Base-by-base conservation (phyloP, 345 rosid genomes). In the Gossypium stocksii region DNA sequence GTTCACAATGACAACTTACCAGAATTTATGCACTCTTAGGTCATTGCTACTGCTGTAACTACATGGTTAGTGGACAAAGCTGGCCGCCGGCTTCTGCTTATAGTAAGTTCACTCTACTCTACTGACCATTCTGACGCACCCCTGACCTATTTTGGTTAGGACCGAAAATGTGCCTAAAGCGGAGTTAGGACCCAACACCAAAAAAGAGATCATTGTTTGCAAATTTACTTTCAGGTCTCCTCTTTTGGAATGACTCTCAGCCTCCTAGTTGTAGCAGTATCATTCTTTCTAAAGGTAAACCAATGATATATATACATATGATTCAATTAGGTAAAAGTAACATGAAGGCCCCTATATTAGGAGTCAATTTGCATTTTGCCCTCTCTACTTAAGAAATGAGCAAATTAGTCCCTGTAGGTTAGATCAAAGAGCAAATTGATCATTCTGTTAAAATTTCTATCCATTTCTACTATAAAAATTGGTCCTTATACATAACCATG, bases 21-120 rank as follows among this genome's bases (percentile, higher is more conserved):
- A 7, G 22, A 45, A 69, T 27, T 29, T 52, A 19, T 56, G 34
- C 68, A 69, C n/a, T 27, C 7, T 73, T 77, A 91, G 97, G 97
- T 91, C 60, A 73, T 90, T 61, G 97, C 97, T 9, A 95, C 99
- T 73, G 98, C 75, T 71, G 82, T 91, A 29, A 68, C 92, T n/a
- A 91, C 97, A 43, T 95, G 97, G 98, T 86, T 95, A 80, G 82
- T 78, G 66, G 99, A 95, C 85, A 90, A 77, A 80, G 64, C 97
- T 64, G 99, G 99, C 43, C 97, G 99, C 41, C 85, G 98, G 66
- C 66, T 93, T 82, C 85, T 95, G 10, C 99, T 95, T 66, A 86
- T 86, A 10, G 99, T 95, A 83, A 90, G 97, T 88, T 45, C 69
- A 77, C 45, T 58, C 67, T n/a, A 13, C 49, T 71, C 22, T 14